Percentiles rank a stretch among this genome's conserved stretches.
Evolutionary conservation across 441 rosid species (phyloP).

Genomic region (Flueggea neowawraea): DNA sequence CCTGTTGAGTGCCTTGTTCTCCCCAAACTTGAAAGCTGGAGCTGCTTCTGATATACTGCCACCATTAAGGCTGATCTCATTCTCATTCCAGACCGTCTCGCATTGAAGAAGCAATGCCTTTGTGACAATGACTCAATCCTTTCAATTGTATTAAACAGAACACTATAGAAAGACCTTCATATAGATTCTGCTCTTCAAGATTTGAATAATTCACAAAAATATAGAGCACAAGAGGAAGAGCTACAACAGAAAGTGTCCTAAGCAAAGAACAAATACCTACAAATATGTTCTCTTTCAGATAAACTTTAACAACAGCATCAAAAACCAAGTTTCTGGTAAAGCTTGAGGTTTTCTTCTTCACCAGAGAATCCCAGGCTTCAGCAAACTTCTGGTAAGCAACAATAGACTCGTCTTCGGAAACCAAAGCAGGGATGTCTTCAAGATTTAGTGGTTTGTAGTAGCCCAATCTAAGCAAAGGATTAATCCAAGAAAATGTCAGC

Average conservation of each 20-base stretch:
- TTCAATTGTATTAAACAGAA: slow-evolving; percentile 57
- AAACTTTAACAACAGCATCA: slow-evolving; percentile 47
- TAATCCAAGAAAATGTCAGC: slow-evolving; percentile 77
- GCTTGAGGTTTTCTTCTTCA: slow-evolving; percentile 29
- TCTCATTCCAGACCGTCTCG: slow-evolving; percentile 87
- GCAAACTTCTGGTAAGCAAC: slow-evolving; percentile 57
- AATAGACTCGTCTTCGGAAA: slow-evolving; percentile 61
- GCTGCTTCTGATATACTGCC: slow-evolving; percentile 73
- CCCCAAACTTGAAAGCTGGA: slow-evolving; percentile 69
- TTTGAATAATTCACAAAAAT: slow-evolving; percentile 70
- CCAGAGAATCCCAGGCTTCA: slow-evolving; percentile 47
- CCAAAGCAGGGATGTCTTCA: slow-evolving; percentile 65
- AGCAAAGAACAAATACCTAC: slow-evolving; percentile 48
- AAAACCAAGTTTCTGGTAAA: slow-evolving; percentile 52
- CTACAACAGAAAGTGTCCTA: slow-evolving; percentile 52
- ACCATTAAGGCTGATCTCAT: slow-evolving; percentile 91
- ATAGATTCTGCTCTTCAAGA: slow-evolving; percentile 38
- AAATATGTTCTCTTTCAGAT: slow-evolving; percentile 57
- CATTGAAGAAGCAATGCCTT: slow-evolving; percentile 65
- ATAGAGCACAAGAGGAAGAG: slow-evolving; percentile 70
- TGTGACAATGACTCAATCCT: slow-evolving; percentile 78
- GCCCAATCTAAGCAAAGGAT: slow-evolving; percentile 63
- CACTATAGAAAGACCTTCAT: slow-evolving; percentile 46
- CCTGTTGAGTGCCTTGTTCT: slow-evolving; percentile 81
- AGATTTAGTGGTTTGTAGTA: slow-evolving; percentile 52